Conservation (phyloP, 164 flowering plant species). For the Hamamelis virginiana region DNA sequence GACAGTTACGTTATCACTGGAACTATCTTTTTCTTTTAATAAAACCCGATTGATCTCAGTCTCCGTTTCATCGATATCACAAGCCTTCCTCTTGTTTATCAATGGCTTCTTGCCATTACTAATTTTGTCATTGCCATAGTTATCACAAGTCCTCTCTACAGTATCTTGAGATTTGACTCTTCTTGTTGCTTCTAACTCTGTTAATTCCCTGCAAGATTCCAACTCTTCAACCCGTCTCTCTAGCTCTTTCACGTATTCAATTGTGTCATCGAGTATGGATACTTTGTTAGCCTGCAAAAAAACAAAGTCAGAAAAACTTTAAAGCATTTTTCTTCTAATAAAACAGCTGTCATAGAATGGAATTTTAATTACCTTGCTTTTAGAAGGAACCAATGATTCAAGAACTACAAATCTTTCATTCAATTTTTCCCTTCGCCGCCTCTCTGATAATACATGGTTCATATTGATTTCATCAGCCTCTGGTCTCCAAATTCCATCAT, state of each 20-base stretch:
- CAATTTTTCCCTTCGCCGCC: conserved; percentile 30
- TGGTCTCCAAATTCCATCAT: conserved; percentile 26
- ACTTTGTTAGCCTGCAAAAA: conserved; percentile 66
- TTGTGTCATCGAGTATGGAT: conserved; percentile 68
- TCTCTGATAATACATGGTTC: conserved; percentile 45
- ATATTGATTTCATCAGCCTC: conserved; percentile 39
- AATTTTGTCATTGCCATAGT: conserved; percentile 35
- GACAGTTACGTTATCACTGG: conserved; percentile 35
- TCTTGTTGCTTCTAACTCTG: conserved; percentile 32
- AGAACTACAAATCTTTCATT: conserved; percentile 64
- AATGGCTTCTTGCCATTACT: conserved; percentile 26
- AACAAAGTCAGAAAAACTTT: not conserved
- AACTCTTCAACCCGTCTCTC: conserved; percentile 69
- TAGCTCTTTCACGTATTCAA: conserved; percentile 73
- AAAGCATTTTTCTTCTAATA: not conserved
- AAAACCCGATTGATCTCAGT: conserved; percentile 26
- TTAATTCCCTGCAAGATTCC: conserved; percentile 47
- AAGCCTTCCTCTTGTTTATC: conserved; percentile 65
- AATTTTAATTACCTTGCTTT: conserved; percentile 52
- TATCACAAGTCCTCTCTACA: conserved; percentile 67
- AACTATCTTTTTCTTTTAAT: conserved; percentile 33
- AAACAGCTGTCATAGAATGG: not conserved
- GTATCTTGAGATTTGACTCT: conserved; percentile 47
- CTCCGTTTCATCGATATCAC: conserved; percentile 40
- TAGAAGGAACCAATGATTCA: conserved; percentile 64